Percentiles rank a stretch among this genome's conserved stretches.
Evolutionary conservation across 208 protist genomes (phyloP).

Genomic region (Crithidia mellificae): DNA sequence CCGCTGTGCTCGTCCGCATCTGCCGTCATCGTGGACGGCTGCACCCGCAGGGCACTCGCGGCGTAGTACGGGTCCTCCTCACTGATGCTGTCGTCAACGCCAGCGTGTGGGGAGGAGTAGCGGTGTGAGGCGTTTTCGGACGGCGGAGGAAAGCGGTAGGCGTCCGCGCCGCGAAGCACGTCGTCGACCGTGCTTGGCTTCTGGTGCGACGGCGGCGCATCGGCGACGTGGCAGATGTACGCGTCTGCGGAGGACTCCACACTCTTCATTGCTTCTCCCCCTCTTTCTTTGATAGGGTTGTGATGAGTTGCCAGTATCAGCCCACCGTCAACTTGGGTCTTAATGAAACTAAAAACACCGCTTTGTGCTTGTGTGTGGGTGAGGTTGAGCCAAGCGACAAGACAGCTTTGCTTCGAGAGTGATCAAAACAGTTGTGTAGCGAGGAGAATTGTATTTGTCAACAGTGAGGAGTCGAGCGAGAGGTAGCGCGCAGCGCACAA

Average conservation of each 20-base stretch:
- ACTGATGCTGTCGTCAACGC: background rate
- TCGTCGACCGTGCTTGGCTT: background rate
- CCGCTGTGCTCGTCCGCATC: background rate
- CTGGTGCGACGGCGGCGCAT: conserved; percentile 8
- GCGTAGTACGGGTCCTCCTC: background rate
- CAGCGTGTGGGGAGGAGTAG: background rate
- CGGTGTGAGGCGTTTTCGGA: background rate
- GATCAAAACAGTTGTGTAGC: too few species aligned
- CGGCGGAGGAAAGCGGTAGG: background rate
- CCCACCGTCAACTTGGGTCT: background rate
- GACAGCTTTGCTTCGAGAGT: too few species aligned
- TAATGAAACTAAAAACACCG: too few species aligned
- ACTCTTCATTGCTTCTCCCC: background rate
- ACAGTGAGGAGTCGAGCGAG: too few species aligned
- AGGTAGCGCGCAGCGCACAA: too few species aligned
- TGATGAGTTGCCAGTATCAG: too few species aligned
- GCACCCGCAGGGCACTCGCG: background rate
- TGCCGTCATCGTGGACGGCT: background rate
- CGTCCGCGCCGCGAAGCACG: background rate
- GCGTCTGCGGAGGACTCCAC: conserved; percentile 12
- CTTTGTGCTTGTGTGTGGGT: too few species aligned
- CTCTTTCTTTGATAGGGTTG: background rate
- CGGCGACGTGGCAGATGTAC: conserved; percentile 31
- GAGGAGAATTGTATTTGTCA: too few species aligned
- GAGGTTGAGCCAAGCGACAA: too few species aligned